Evolutionary conservation across 1,284 basidiomycete genomes (phyloP).

Genomic region (Pyrrhoderma noxium): DNA sequence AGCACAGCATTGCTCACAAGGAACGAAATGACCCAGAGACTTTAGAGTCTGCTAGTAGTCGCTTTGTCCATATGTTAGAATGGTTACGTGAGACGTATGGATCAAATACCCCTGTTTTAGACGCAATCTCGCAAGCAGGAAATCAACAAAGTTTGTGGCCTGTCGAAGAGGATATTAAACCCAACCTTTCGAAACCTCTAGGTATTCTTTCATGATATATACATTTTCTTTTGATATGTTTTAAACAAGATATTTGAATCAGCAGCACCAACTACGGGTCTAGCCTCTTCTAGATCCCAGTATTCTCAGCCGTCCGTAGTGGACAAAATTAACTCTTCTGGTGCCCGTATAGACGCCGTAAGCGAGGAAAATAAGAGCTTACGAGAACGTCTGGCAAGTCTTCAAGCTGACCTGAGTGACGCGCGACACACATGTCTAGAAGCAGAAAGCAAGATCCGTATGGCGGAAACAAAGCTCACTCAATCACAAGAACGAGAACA

Average conservation of each 20-base stretch:
- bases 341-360: constrained; percentile 4
- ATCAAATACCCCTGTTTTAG: constrained; percentile 2
- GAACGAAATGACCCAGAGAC: constrained; percentile 1
- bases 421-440: constrained; percentile 2
- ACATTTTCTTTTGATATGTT: no score
- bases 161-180: not conserved
- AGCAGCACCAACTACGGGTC: no score
- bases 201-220: no score
- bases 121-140: constrained; percentile 12
- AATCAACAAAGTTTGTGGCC: not conserved
- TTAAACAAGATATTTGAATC: no score
- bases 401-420: not conserved
- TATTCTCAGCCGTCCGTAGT: no score
- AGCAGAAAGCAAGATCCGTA: constrained; percentile 1
- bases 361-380: constrained; percentile 3
- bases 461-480: constrained; percentile 3
- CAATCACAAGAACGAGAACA: constrained; percentile 4
- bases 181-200: not conserved
- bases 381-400: constrained; percentile 3
- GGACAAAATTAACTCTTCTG: not conserved
- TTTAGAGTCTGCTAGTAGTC: constrained; percentile 1
- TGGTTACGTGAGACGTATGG: constrained; percentile 15
- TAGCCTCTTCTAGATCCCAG: no score
- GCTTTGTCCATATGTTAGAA: constrained; percentile 10
- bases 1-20: constrained; percentile 13